Conservation (phyloP, 1,284 basidiomycete species). For the Megacollybia platyphylla region DNA sequence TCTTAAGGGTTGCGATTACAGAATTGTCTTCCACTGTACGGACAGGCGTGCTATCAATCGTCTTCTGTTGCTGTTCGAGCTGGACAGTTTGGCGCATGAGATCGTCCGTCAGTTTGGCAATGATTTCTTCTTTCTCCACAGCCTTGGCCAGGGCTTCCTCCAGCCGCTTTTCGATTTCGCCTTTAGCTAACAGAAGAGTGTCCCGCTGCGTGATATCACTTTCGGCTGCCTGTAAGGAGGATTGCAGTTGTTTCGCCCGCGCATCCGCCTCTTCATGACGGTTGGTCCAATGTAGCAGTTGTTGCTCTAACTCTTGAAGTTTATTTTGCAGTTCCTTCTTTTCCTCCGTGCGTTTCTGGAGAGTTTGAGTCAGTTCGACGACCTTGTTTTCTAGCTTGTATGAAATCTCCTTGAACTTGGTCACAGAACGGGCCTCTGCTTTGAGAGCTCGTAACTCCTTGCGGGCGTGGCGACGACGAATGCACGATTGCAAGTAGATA, state of each 20-base stretch:
- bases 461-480: constrained; percentile 81
- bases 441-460: constrained; percentile 77
- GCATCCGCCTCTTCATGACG: constrained; percentile 86
- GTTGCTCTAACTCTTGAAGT: constrained; percentile 72
- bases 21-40: constrained; percentile 72
- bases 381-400: constrained; percentile 99
- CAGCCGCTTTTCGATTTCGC: constrained; percentile 71
- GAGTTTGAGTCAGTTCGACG: constrained; percentile 93
- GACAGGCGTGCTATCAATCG: constrained; percentile 44
- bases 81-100: constrained; percentile 63
- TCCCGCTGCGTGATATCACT: constrained; percentile 68
- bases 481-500: constrained; percentile 83
- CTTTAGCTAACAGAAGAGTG: constrained; percentile 67
- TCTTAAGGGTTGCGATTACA: constrained; percentile 81
- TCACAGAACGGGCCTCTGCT: constrained; percentile 90
- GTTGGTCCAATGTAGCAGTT: constrained; percentile 74
- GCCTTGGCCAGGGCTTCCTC: constrained; percentile 69
- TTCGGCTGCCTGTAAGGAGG: constrained; percentile 62
- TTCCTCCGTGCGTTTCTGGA: constrained; percentile 87
- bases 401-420: constrained; percentile 98
- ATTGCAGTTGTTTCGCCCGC: constrained; percentile 65
- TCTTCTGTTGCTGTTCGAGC: constrained; percentile 71
- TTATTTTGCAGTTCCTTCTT: constrained; percentile 78
- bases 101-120: constrained; percentile 73
- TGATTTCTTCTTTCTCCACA: constrained; percentile 75